Evolutionary conservation across 768 basidiomycete genomes (phyloP), one percentile per base, ranked within the genome.

Genomic region (Hydnomerulius pinastri): DNA sequence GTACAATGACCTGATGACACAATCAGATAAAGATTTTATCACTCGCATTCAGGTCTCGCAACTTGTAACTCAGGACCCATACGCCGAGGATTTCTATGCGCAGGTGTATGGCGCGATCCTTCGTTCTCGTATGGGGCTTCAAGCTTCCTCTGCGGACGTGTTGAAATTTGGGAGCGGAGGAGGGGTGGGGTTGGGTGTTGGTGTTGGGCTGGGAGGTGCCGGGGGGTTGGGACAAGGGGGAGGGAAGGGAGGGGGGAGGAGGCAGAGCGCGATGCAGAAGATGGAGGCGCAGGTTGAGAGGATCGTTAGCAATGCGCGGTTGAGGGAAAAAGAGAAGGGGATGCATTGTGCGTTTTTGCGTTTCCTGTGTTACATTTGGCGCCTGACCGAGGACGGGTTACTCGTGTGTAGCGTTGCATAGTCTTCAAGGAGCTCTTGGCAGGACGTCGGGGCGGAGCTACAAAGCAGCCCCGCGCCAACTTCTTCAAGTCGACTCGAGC

Each of bases 11-110:
- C 78, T 95, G 30, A 96, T 96, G 93, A 93, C 92, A 3, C 92
- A 94, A 71, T 94, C 91, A 10, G 97, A 99, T 77, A 98, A 98
- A 73, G 97, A 98, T 65, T 99, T 98, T 66, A 98, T 99, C 71
- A 98, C 97, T 29, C 86, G 97, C 21, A 98, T 99, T 55, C 97
- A 99, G 69, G 92, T 99, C 28, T 98, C 96, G 2, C 97, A 98
- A 64, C 87, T 98, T 35, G 94, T 97, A 37, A 96, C 94, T 6
- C 87, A 91, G 62, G 97, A 99, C 71, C 97, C 97, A 0, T 98
- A 96, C 68, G 85, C 91, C 27, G 96, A 98, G 56, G 97, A 99
- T 67, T 99, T 98, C 68, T 99, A 99, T 63, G 97, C 94, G 10
- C 95, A 98, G 70, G 94, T 98, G 2, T 94, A 91, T 64, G 86